phyloP scores from a whole-genome alignment of 345 rosid genomes.

The Ceriops zippeliana region DNA sequence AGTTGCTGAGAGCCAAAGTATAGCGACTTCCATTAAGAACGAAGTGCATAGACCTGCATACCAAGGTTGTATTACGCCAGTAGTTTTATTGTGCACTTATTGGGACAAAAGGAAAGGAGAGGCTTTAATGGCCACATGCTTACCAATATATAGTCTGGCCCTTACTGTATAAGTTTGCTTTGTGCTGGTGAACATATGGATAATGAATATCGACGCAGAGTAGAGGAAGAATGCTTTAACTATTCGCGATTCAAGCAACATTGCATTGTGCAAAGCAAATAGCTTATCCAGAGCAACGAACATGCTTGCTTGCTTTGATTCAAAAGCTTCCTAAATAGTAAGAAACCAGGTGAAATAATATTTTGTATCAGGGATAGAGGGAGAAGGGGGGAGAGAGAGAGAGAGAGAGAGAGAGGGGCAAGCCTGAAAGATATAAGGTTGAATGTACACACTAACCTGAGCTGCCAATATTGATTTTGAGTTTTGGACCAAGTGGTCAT shows the following conservation, averaged over 20 bases:
- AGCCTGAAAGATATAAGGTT: not conserved
- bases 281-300: constrained; percentile 74
- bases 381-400: too few relatives aligned
- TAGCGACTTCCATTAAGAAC: constrained; percentile 50
- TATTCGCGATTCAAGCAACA: constrained; percentile 72
- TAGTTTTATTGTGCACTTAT: not conserved
- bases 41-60: constrained; percentile 54
- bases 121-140: constrained; percentile 2
- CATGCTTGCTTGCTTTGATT: constrained; percentile 84
- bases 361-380: not conserved
- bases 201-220: constrained; percentile 45
- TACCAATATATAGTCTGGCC: constrained; percentile 72
- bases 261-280: constrained; percentile 70
- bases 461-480: constrained; percentile 72
- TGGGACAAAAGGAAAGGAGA: not conserved
- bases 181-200: constrained; percentile 89
- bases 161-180: constrained; percentile 79
- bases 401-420: not conserved
- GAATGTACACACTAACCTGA: constrained; percentile 37
- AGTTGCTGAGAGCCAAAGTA: constrained; percentile 35
- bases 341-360: not conserved
- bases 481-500: constrained; percentile 60
- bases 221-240: constrained; percentile 75
- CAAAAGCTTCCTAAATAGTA: constrained; percentile 60
- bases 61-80: not conserved